A percentile compares a stretch with the other conserved stretches of the same genome.
Conservation (phyloP, 225 moss, liverwort and hornwort genomes). For the Pseudisothecium myosuroides region DNA sequence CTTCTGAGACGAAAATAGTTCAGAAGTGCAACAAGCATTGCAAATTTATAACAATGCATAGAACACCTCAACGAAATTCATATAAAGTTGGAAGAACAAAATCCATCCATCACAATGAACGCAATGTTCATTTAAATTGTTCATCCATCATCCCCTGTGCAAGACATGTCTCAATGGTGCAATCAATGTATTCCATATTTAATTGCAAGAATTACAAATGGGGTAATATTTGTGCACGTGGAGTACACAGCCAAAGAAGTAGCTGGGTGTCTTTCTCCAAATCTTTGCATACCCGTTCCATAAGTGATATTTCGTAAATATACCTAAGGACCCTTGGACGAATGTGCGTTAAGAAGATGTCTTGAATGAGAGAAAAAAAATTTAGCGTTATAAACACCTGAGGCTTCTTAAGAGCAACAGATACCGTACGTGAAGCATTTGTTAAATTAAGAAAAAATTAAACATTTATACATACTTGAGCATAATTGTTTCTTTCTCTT, state of each 20-base stretch:
- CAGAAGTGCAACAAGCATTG: not conserved
- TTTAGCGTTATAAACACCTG: too few species aligned
- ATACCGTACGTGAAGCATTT: not conserved
- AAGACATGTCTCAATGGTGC: not conserved
- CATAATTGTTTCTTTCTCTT: not conserved
- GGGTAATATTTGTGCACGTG: not conserved
- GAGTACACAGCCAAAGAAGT: not conserved
- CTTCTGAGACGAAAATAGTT: not conserved
- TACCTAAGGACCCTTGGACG: not conserved
- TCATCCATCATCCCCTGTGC: not conserved
- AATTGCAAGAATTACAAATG: not conserved
- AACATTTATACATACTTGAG: not conserved
- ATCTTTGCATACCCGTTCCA: not conserved
- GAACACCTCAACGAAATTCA: not conserved
- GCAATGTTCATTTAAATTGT: not conserved
- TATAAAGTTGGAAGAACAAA: not conserved
- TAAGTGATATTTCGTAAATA: too few species aligned
- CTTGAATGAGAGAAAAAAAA: not conserved
- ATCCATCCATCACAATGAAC: not conserved
- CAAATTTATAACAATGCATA: not conserved
- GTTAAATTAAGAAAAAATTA: not conserved
- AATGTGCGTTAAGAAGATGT: not conserved
- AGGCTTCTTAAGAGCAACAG: not conserved
- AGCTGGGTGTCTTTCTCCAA: not conserved
- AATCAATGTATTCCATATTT: not conserved